These are phyloP conservation scores for Phaffomyces thermotolerans DNA, from an alignment of 805 yeast species.

Conservation along the genomic window DNA sequence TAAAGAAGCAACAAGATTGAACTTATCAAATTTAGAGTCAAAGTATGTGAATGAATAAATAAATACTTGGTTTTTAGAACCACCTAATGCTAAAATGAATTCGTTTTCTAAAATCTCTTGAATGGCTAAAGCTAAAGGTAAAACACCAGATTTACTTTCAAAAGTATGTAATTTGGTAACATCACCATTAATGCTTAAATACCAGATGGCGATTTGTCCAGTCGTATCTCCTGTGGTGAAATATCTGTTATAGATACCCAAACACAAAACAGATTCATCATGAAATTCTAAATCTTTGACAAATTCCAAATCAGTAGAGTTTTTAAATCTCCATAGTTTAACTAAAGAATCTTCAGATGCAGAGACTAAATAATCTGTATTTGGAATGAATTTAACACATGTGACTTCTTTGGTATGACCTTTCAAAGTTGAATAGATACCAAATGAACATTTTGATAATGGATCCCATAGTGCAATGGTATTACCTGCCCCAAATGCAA, in stretches of 20 bases:
- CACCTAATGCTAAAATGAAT: constrained; percentile 61
- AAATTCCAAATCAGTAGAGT: constrained; percentile 14
- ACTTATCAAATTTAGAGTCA: constrained; percentile 10
- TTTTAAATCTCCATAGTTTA: constrained; percentile 46
- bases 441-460: constrained; percentile 30
- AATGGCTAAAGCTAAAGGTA: constrained; percentile 36
- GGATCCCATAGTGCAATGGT: constrained; percentile 70
- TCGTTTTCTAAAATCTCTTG: constrained; percentile 26
- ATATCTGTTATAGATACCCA: constrained; percentile 34
- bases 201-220: constrained; percentile 54
- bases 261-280: constrained; percentile 44
- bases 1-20: constrained; percentile 43
- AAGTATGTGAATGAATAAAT: constrained; percentile 40
- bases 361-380: constrained; percentile 41
- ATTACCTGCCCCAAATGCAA: constrained; percentile 69
- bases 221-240: constrained; percentile 58
- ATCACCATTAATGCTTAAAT: constrained; percentile 15
- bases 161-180: constrained; percentile 27
- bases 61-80: constrained; percentile 49
- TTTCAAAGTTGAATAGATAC: constrained; percentile 50
- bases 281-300: constrained; percentile 34
- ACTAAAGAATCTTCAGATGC: constrained; percentile 63
- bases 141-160: constrained; percentile 39
- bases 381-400: constrained; percentile 52
- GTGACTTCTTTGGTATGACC: constrained; percentile 59